Base-by-base conservation (phyloP, 164 flowering plant species). In the Saururus chinensis region DNA sequence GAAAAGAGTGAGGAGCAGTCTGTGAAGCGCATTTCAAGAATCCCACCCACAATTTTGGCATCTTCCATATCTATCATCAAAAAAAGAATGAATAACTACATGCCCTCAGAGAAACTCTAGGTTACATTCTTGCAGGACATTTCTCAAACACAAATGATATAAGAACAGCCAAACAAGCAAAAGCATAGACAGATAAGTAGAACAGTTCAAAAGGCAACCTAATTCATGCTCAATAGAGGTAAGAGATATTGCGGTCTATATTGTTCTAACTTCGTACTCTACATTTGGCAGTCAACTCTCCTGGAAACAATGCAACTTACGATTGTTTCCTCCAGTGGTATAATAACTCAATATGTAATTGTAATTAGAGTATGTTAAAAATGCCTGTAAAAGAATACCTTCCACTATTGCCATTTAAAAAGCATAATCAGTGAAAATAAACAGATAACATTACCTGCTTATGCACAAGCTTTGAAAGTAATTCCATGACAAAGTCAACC, bases 41-140 rank as follows among this genome's bases (percentile, higher is more conserved):
- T 16, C 99, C 99, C 40, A 87, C 86, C 97, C 97, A 95, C 71
- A 91, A 68, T 73, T 95, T 91, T 48, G 99, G 99, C 95, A 91
- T 82, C 80, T 78, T 84, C 99, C 99, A 95, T 37, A 95, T 80
- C 99, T 95, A 79, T 61, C 37, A 72, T 23, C 16, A 53, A 23
- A 61, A 45, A 12, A 3, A 12, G 17, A 12, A 17, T 45, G 49
- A 45, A 45, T 12, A 45, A 12, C 17, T 0, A 12, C 49, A 45
- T 12, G 11, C 14, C 49, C 49, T 45, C 49, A 12, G 49, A 45
- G 11, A 12, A 45, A 17, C 49, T 45, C 49, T 17, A 45, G 17
- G 16, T 12, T 45, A n/a, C 6, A 30, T 30, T 2, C 37, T 30
- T 30, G 4, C 37, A 30, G 37, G 6, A 30, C 37, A 30, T 30